Evolutionary conservation across 1,284 basidiomycete genomes (phyloP), one percentile per base, ranked within the genome.

Genomic region (Melampsora americana): DNA sequence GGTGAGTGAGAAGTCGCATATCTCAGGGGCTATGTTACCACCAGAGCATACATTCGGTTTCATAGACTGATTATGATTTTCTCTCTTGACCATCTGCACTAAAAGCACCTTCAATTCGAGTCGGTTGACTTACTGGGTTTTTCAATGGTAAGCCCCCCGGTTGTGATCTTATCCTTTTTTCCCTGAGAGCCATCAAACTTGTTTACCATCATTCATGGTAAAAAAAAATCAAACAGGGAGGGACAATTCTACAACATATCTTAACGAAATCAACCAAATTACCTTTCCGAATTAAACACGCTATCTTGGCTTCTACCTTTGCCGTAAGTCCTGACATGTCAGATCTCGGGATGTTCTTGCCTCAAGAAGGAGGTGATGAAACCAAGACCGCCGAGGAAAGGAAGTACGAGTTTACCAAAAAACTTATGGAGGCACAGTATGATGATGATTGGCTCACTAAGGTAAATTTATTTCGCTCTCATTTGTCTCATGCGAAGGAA

Each of bases 391-490:
- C 53, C 12, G 53, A 56, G n/a, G 9, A 56, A 56, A n/a, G 20
- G 26, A 56, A 56, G 53, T 56, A 56, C 12, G n/a, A 28, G 9
- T 23, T 28, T 28, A n/a, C 53, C 6, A 56, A 56, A 14, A 56
- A 14, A 14, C 26, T 56, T n/a, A 1, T 12, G 53, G 53, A 56
- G 53, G 53, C 53, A 56, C 53, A 56, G 26, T 56, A 56, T 23
- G 53, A 56, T 56, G 53, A 6, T 56, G 53, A n/a, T n/a, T 56
- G 53, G 53, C 53, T 56, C 6, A 6, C 53, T n/a, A 56, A 56
- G 12, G 53, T 56, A n/a, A 23, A 18, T 28, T 56, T 1, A 56
- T 18, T 23, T 56, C 53, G 11, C 39, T 42, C 1, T 11, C 39
- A 42, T 56, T 56, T 3, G 53, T 28, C 26, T 56, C n/a, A 18